Percentiles rank a stretch among this genome's conserved stretches.
phyloP scores from a whole-genome alignment of 192 early-diverging fungal genomes.

The Neocallimastix lanati region DNA sequence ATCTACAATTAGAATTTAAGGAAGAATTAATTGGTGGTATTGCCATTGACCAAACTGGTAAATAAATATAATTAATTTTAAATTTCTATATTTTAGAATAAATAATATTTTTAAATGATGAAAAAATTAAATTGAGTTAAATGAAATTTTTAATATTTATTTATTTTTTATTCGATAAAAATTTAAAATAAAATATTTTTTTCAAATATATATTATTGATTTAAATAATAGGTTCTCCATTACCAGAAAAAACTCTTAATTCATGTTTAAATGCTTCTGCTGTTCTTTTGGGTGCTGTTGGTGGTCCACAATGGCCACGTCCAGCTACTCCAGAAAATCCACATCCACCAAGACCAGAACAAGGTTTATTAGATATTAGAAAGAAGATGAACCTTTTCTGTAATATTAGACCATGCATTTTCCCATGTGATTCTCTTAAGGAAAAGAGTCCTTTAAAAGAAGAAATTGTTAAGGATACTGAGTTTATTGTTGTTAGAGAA shows the following conservation, averaged over 20 bases:
- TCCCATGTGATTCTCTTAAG: slow-evolving; percentile 67
- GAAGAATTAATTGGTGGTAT: slow-evolving; percentile 74
- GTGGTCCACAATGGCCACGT: slow-evolving; percentile 86
- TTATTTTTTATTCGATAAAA: no score
- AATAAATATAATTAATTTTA: background rate
- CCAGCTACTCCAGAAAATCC: slow-evolving; percentile 44
- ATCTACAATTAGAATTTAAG: slow-evolving; percentile 45
- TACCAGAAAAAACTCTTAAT: slow-evolving; percentile 63
- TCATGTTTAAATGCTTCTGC: slow-evolving; percentile 69
- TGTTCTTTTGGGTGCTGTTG: slow-evolving; percentile 95
- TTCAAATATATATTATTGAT: no score
- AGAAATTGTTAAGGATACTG: slow-evolving; percentile 71
- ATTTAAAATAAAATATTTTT: no score
- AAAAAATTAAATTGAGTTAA: no score
- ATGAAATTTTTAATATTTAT: no score
- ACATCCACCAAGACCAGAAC: slow-evolving; percentile 78
- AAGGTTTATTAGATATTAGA: slow-evolving; percentile 77
- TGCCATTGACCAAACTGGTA: slow-evolving; percentile 81
- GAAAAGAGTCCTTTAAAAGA: slow-evolving; percentile 78
- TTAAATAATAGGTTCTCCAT: slow-evolving; percentile 27
- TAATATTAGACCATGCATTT: slow-evolving; percentile 88
- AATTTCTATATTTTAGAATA: no score
- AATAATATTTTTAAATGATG: no score
- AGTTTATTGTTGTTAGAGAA: slow-evolving; percentile 86
- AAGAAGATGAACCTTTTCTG: slow-evolving; percentile 88